A percentile compares a stretch with the other conserved stretches of the same genome.
These are phyloP conservation scores for Penicillium fimorum DNA, from an alignment of 495 filamentous ascomycete genomes.

Conservation along the genomic window DNA sequence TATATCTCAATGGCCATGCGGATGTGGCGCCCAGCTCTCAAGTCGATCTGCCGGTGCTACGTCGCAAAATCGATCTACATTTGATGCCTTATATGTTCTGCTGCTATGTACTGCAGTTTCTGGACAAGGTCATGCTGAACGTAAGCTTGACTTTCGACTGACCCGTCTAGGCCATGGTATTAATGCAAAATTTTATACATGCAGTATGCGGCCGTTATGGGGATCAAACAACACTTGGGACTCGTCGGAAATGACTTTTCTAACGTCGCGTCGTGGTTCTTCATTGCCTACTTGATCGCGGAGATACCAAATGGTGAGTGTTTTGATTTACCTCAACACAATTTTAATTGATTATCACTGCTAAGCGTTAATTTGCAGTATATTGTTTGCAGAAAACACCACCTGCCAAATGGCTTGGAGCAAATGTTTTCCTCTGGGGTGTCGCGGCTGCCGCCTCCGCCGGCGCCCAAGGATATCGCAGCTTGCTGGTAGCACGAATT, in stretches of 20 bases:
- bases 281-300: conserved; percentile 53
- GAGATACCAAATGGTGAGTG: conserved; percentile 53
- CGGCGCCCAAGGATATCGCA: conserved; percentile 18
- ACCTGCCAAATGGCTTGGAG: conserved; percentile 52
- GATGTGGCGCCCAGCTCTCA: conserved; percentile 1
- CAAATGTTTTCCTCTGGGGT: conserved; percentile 51
- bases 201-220: conserved; percentile 58
- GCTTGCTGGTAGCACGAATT: conserved; percentile 41
- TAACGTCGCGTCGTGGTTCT: conserved; percentile 54
- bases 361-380: conserved; percentile 8
- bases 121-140: conserved; percentile 66
- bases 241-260: conserved; percentile 53
- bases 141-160: conserved; percentile 28
- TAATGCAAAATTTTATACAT: background rate
- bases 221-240: conserved; percentile 46
- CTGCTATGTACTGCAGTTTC: conserved; percentile 62
- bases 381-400: conserved; percentile 46
- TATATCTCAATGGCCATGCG: conserved; percentile 32
- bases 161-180: background rate
- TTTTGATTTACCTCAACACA: background rate
- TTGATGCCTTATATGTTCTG: conserved; percentile 58
- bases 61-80: conserved; percentile 48
- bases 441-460: conserved; percentile 32
- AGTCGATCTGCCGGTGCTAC: conserved; percentile 22
- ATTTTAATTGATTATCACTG: background rate